Percentiles rank a stretch among this genome's conserved stretches.
Conservation (phyloP, 1,284 basidiomycete genomes). For the Thelephora terrestris region DNA sequence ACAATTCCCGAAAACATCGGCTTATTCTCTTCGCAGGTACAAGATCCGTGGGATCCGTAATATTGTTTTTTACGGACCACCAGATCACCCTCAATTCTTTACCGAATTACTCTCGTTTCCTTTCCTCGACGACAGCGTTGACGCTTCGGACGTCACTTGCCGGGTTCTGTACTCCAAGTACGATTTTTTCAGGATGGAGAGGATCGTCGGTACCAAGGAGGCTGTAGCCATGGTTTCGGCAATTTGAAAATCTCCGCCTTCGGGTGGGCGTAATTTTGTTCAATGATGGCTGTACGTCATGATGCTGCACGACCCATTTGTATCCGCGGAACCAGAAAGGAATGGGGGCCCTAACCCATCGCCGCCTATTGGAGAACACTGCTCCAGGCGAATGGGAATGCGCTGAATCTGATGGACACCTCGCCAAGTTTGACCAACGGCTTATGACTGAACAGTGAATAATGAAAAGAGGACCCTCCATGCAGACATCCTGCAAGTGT, state of each 20-base stretch:
- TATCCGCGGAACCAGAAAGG: no score
- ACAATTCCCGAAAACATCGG: neutral
- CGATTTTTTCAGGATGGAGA: constrained; percentile 80
- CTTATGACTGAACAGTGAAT: no score
- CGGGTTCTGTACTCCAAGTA: constrained; percentile 78
- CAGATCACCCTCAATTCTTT: constrained; percentile 87
- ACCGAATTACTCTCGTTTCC: constrained; percentile 81
- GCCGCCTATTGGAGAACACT: no score
- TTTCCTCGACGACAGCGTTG: constrained; percentile 76
- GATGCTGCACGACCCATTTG: no score
- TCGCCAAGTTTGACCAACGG: no score
- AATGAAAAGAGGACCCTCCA: no score
- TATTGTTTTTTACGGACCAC: constrained; percentile 86
- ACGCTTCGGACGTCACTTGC: constrained; percentile 70
- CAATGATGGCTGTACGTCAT: no score
- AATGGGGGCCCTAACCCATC: no score
- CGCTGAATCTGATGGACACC: no score
- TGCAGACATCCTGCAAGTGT: no score
- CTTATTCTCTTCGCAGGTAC: constrained; percentile 43
- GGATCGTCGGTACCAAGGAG: constrained; percentile 58
- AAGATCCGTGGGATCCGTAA: constrained; percentile 88
- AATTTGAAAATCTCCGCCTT: constrained; percentile 20
- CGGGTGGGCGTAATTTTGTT: no score
- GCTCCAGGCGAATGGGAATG: no score
- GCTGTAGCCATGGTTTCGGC: constrained; percentile 32